Conservation (phyloP, 1,139 yeast genomes). For the Protomyces pachydermus region DNA sequence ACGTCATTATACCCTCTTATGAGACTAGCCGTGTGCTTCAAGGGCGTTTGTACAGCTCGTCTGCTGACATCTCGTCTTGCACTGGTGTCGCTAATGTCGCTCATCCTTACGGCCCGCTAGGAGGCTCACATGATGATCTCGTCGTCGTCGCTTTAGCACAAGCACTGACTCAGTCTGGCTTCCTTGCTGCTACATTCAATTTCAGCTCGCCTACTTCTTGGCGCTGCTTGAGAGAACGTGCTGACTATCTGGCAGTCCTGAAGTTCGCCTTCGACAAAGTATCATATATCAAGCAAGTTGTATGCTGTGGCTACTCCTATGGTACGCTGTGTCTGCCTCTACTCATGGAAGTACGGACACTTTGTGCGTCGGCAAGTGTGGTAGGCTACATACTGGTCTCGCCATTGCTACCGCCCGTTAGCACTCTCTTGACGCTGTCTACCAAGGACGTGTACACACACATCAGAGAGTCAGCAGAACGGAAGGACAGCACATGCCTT, state of each 20-base stretch:
- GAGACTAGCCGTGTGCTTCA: too few species aligned
- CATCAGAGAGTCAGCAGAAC: neutral
- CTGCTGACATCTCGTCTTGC: neutral
- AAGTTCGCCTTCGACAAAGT: neutral
- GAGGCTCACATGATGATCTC: slow-evolving; percentile 16
- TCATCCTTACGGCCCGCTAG: slow-evolving; percentile 18
- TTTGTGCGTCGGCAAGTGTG: neutral
- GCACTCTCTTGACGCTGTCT: slow-evolving; percentile 4
- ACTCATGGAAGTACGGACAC: neutral
- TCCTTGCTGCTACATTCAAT: slow-evolving; percentile 2
- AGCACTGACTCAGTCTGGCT: neutral
- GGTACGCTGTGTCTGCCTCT: slow-evolving; percentile 22
- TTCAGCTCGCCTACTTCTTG: slow-evolving; percentile 13
- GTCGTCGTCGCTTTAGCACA: slow-evolving; percentile 2
- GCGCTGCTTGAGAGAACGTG: slow-evolving; percentile 3
- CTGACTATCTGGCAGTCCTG: slow-evolving; percentile 7
- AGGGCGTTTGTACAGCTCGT: too few species aligned
- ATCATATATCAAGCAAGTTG: neutral
- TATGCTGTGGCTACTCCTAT: slow-evolving; percentile 20
- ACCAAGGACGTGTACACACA: neutral
- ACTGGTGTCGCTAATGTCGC: slow-evolving; percentile 1
- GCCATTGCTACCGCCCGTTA: slow-evolving; percentile 14
- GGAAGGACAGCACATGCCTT: neutral
- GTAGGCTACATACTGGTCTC: slow-evolving; percentile 2
- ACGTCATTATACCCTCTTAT: too few species aligned